Conservation (phyloP, 2,329 filamentous ascomycete species). For the Ambrosiella beaveri region DNA sequence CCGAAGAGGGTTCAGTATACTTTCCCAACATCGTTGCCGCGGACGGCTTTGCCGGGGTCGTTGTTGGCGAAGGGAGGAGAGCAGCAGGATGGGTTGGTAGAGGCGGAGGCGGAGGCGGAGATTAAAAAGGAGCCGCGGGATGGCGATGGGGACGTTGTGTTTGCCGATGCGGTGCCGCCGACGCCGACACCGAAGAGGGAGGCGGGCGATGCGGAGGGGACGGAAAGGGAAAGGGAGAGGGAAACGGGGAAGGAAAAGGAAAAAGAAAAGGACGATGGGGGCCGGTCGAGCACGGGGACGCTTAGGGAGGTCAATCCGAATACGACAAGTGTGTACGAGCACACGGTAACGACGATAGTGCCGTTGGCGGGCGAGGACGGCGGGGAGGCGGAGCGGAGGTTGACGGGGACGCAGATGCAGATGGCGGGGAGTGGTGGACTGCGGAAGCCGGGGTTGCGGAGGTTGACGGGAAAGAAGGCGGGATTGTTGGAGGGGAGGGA, state of each 20-base stretch:
- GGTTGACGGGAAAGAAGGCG: slow-evolving; percentile 10
- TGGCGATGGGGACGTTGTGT: slow-evolving; percentile 23
- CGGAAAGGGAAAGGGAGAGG: not conserved
- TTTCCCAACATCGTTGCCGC: slow-evolving; percentile 64
- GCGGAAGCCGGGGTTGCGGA: not conserved
- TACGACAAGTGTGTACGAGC: slow-evolving; percentile 3
- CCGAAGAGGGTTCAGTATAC: slow-evolving; percentile 66
- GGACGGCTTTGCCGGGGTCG: slow-evolving; percentile 38
- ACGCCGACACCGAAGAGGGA: not conserved
- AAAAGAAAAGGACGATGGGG: too few relatives aligned
- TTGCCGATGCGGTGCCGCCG: slow-evolving; percentile 21
- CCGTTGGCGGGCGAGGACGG: slow-evolving; percentile 3
- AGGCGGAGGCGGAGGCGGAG: slow-evolving; percentile 10
- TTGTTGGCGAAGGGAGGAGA: slow-evolving; percentile 22
- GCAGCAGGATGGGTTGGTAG: slow-evolving; percentile 14
- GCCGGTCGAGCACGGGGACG: slow-evolving; percentile 18
- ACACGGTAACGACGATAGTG: slow-evolving; percentile 9
- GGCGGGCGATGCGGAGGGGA: not conserved
- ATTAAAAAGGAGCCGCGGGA: slow-evolving; percentile 15
- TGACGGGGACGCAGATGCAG: not conserved
- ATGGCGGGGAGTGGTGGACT: not conserved
- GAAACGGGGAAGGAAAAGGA: not conserved
- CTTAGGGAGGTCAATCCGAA: slow-evolving; percentile 41
- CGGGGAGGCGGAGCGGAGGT: not conserved
- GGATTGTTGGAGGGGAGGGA: slow-evolving; percentile 7